Conservation (phyloP, 768 basidiomycete genomes). For the Boletus rubescentipes region DNA sequence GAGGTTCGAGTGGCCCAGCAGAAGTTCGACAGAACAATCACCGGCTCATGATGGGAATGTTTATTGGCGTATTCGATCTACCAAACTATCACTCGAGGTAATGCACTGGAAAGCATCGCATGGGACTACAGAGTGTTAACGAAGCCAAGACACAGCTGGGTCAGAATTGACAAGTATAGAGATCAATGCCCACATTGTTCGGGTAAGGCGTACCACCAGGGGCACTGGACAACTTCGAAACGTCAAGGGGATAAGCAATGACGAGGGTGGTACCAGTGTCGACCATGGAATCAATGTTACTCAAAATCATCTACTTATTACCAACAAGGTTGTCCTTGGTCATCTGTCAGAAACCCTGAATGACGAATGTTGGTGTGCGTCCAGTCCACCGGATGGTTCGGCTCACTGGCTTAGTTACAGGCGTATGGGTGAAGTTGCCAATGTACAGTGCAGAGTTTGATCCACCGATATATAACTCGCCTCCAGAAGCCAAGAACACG, state of each 20-base stretch:
- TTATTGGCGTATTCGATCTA: no score
- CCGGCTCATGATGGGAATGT: no score
- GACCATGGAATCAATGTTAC: conserved; percentile 3
- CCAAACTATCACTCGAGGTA: no score
- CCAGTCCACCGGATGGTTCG: neutral
- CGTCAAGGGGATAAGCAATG: neutral
- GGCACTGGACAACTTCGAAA: neutral
- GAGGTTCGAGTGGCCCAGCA: no score
- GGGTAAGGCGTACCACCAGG: conserved; percentile 6
- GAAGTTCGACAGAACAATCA: no score
- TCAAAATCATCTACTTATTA: neutral
- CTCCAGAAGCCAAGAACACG: conserved; percentile 17
- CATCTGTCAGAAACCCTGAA: conserved; percentile 13
- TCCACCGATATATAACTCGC: conserved; percentile 42
- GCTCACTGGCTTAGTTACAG: conserved; percentile 25
- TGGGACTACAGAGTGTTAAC: conserved; percentile 17
- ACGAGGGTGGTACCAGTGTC: conserved; percentile 19
- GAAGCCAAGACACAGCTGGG: neutral
- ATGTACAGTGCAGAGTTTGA: conserved; percentile 36
- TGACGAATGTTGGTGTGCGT: conserved; percentile 1
- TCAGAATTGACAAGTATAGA: conserved; percentile 29
- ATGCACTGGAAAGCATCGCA: no score
- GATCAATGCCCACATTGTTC: conserved; percentile 15
- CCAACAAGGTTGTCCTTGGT: neutral
- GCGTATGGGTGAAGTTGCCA: conserved; percentile 34